These are phyloP conservation scores for Canna indica DNA, from an alignment of 176 grass and related monocot species.

Conservation along the genomic window DNA sequence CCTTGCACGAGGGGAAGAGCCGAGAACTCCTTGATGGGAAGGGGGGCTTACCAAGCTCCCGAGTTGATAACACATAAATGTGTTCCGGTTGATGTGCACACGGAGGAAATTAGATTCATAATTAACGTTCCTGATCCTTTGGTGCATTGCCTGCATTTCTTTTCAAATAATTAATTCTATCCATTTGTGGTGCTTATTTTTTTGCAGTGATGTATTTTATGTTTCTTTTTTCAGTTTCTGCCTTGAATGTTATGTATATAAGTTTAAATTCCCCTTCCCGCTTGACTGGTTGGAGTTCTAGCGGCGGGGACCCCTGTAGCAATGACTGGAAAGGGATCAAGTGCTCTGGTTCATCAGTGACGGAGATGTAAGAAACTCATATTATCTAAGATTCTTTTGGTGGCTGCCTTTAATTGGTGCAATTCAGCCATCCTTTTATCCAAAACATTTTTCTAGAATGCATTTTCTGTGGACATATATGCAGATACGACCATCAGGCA, in stretches of 20 bases:
- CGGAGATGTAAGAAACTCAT: constrained; percentile 53
- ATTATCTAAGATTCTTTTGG: background rate
- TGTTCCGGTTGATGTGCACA: background rate
- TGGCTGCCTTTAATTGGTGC: background rate
- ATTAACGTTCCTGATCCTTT: background rate
- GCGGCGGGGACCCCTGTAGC: constrained; percentile 69
- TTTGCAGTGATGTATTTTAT: background rate
- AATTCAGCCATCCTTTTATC: background rate
- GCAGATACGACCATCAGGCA: background rate
- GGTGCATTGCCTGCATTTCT: background rate
- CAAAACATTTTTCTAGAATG: background rate
- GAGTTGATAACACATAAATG: too few relatives aligned
- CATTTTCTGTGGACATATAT: background rate
- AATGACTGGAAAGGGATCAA: constrained; percentile 53
- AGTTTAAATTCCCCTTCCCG: constrained; percentile 66
- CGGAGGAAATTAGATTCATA: background rate
- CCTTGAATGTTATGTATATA: constrained; percentile 72
- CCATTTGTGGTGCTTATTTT: background rate
- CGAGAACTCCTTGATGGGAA: too few relatives aligned
- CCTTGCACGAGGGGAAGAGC: too few relatives aligned
- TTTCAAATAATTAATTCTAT: background rate
- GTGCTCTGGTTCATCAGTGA: constrained; percentile 66
- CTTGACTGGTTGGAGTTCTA: constrained; percentile 46
- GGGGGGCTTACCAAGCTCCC: too few relatives aligned
- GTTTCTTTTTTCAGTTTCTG: constrained; percentile 39